Evolutionary conservation across 2,329 filamentous ascomycete genomes (phyloP), one percentile per base, ranked within the genome.

Genomic region (Tolypocladium guangdongense): DNA sequence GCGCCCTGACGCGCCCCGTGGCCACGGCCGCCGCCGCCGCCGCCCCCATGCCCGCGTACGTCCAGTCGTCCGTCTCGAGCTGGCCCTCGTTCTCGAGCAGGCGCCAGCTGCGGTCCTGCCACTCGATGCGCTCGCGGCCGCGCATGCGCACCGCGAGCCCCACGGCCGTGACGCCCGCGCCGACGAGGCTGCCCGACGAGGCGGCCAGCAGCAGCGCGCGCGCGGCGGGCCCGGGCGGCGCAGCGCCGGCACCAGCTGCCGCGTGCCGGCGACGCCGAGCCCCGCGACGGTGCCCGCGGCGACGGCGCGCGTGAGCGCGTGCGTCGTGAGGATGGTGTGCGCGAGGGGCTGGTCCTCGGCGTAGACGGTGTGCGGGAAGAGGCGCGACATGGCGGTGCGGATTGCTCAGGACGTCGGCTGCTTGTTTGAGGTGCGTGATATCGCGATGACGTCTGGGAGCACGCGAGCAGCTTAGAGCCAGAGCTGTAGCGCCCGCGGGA

Each of bases 51-150:
- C 74, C 77, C 0, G 63, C 68, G 20, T 75, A 70, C 22, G 74
- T 77, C 72, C 74, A 82, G 60, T 80, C 78, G 62, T 84, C 82
- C 49, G 72, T 74, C 59, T 78, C 72, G 0, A 78, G 61, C 69
- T 87, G 82, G 0, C 78, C 75, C 41, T 67, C 63, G 57, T 79
- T 85, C 66, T 78, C 78, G 45, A 83, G 59, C 50, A 87, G 62
- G 33, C 83, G 70, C 81, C 82, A 86, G 53, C 76, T 75, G 20
- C 83, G 72, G 62, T 86, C 82, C 60, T 77, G 67, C 82, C 82
- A 86, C 65, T 86, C 82, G 35, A 86, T 79, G 41, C 76, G 71
- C 58, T 81, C 74, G 18, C 73, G 71, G 0, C 77, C 80, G 52
- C 68, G 68, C 82, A 86, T 85, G 2, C 75, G 69, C 0, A 62